Evolutionary conservation across 1,139 yeast genomes (phyloP).

Genomic region (Williopsis jadinii): DNA sequence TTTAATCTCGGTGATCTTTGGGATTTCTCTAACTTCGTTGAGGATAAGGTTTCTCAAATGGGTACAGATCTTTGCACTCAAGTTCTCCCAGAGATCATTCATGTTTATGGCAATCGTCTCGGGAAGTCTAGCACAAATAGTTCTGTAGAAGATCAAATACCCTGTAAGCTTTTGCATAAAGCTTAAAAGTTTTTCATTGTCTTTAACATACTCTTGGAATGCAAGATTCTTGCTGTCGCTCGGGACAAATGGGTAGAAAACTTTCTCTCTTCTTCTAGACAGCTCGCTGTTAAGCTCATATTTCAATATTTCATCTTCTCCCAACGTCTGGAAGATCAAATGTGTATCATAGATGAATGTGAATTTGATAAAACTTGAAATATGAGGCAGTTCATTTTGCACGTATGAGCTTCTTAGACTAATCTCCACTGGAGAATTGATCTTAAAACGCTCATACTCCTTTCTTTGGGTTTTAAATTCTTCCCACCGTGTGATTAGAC

Average conservation of each 20-base stretch:
- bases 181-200: constrained; percentile 37
- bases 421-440: constrained; percentile 81
- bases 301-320: constrained; percentile 53
- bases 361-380: constrained; percentile 36
- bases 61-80: constrained; percentile 53
- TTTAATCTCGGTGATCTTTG: constrained; percentile 40
- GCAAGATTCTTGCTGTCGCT: constrained; percentile 22
- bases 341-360: constrained; percentile 76
- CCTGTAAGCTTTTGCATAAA: constrained; percentile 65
- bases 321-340: constrained; percentile 70
- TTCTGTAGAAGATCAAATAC: constrained; percentile 57
- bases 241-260: constrained; percentile 58
- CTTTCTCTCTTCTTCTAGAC: constrained; percentile 61
- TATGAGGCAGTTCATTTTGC: constrained; percentile 21
- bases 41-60: constrained; percentile 32
- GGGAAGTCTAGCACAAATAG: constrained; percentile 39
- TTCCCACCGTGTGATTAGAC: constrained; percentile 54
- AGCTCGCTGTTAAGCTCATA: constrained; percentile 67
- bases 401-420: constrained; percentile 53
- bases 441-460: constrained; percentile 52
- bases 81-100: constrained; percentile 74
- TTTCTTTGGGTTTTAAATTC: constrained; percentile 31
- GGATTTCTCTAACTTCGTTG: constrained; percentile 21
- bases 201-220: constrained; percentile 20
- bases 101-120: constrained; percentile 43